phyloP scores from a whole-genome alignment of 495 filamentous ascomycete genomes.

The Clavariopsis aquatica region DNA sequence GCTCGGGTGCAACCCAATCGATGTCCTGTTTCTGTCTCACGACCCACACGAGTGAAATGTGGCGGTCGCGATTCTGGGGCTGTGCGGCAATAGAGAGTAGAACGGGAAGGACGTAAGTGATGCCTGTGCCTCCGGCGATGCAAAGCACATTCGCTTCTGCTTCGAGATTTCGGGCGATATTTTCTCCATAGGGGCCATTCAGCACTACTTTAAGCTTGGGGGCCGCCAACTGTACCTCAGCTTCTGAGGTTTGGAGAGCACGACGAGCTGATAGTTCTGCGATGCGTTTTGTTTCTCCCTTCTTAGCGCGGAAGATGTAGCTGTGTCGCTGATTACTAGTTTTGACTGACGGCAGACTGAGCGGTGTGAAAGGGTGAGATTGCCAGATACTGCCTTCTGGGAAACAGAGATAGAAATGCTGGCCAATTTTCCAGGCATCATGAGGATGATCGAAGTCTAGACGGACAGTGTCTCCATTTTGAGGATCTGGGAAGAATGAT shows the following conservation, averaged over 20 bases:
- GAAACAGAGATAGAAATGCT: conserved; percentile 69
- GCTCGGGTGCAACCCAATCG: conserved; percentile 58
- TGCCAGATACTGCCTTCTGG: conserved; percentile 62
- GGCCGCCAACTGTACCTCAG: background rate
- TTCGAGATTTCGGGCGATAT: conserved; percentile 39
- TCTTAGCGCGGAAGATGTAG: conserved; percentile 62
- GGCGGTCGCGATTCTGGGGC: conserved; percentile 37
- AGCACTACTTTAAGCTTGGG: conserved; percentile 52
- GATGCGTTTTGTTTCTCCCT: conserved; percentile 60
- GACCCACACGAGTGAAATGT: conserved; percentile 63
- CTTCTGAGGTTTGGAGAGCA: background rate
- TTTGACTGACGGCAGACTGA: conserved; percentile 49
- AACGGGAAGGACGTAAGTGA: conserved; percentile 62
- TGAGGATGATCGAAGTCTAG: conserved; percentile 60
- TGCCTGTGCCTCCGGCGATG: conserved; percentile 65
- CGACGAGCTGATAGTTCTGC: conserved; percentile 43
- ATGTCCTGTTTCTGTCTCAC: conserved; percentile 56
- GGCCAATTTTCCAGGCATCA: conserved; percentile 59
- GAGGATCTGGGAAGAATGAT: conserved; percentile 50
- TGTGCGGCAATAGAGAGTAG: conserved; percentile 49
- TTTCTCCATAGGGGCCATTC: conserved; percentile 61
- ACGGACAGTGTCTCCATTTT: conserved; percentile 54
- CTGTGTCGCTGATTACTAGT: conserved; percentile 52
- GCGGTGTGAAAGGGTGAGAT: conserved; percentile 67
- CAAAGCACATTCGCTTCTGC: conserved; percentile 56